Percentiles rank a stretch among this genome's conserved stretches.
Conservation (phyloP, 768 basidiomycete species). For the Clitopilus hobsonii region DNA sequence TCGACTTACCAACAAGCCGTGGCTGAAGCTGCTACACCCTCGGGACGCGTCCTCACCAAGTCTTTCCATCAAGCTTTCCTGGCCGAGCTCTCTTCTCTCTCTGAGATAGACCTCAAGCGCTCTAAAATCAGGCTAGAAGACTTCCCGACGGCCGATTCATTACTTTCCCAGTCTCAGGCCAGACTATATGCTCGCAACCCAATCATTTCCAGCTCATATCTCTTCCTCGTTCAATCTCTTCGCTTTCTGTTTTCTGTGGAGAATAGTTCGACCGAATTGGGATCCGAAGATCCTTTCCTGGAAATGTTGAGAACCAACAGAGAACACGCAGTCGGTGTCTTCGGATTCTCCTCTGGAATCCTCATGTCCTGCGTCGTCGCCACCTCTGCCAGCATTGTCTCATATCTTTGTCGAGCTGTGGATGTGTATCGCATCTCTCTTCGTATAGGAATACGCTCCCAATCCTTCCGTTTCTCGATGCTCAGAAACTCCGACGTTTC, state of each 20-base stretch:
- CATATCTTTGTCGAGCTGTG: slow-evolving; percentile 38
- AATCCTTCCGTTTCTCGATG: slow-evolving; percentile 21
- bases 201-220: slow-evolving; percentile 39
- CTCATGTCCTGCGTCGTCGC: slow-evolving; percentile 49
- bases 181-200: slow-evolving; percentile 37
- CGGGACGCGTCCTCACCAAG: slow-evolving; percentile 39
- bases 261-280: slow-evolving; percentile 9
- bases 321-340: slow-evolving; percentile 29
- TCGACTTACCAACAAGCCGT: slow-evolving; percentile 32
- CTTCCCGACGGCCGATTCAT: slow-evolving; percentile 32
- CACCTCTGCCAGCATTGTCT: slow-evolving; percentile 31
- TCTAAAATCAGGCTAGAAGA: slow-evolving; percentile 37
- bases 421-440: slow-evolving; percentile 47
- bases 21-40: slow-evolving; percentile 34
- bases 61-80: slow-evolving; percentile 49
- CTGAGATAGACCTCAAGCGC: slow-evolving; percentile 26
- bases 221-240: slow-evolving; percentile 49
- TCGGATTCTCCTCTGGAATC: slow-evolving; percentile 57
- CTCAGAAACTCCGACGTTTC: slow-evolving; percentile 19
- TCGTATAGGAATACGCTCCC: slow-evolving; percentile 46
- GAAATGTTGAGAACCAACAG: slow-evolving; percentile 30
- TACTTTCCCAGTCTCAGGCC: slow-evolving; percentile 31
- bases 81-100: slow-evolving; percentile 42
- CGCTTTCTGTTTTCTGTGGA: slow-evolving; percentile 42
- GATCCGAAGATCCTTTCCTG: slow-evolving; percentile 19